Percentiles rank a stretch among this genome's conserved stretches.
phyloP scores from a whole-genome alignment of 441 rosid species.

The Pelargonium citronellum region DNA sequence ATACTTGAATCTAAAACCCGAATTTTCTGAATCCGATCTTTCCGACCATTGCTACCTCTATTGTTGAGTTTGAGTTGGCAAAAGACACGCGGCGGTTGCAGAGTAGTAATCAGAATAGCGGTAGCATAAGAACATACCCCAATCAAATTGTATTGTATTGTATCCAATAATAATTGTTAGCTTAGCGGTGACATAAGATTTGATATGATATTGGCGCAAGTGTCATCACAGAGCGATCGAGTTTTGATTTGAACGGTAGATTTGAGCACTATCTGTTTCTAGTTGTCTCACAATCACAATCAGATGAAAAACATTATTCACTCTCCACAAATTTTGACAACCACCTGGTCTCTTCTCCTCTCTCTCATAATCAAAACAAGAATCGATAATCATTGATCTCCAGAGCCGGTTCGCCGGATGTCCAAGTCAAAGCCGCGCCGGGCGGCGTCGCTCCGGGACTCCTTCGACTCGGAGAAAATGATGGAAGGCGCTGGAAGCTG shows the following conservation, averaged over 20 bases:
- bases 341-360: neutral
- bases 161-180: neutral
- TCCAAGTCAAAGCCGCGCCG: constrained; percentile 45
- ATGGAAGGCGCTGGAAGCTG: constrained; percentile 75
- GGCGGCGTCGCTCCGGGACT: constrained; percentile 42
- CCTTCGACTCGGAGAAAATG: constrained; percentile 45
- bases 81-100: neutral
- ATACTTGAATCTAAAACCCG: too few relatives aligned
- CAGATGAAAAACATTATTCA: too few relatives aligned
- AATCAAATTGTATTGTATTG: neutral
- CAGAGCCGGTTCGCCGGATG: constrained; percentile 27
- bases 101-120: neutral
- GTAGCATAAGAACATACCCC: neutral
- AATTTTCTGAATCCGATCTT: too few relatives aligned
- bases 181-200: neutral
- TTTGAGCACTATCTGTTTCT: neutral
- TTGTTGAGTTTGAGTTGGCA: neutral
- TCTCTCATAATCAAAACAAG: constrained; percentile 13
- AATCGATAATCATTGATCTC: neutral
- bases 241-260: neutral
- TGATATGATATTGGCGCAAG: neutral
- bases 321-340: too few relatives aligned
- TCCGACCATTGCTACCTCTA: too few relatives aligned
- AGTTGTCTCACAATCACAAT: too few relatives aligned
- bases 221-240: neutral